A percentile compares a stretch with the other conserved stretches of the same genome.
Evolutionary conservation across 2,329 filamentous ascomycete genomes (phyloP).

Genomic region (Trichoderma semiorbis): DNA sequence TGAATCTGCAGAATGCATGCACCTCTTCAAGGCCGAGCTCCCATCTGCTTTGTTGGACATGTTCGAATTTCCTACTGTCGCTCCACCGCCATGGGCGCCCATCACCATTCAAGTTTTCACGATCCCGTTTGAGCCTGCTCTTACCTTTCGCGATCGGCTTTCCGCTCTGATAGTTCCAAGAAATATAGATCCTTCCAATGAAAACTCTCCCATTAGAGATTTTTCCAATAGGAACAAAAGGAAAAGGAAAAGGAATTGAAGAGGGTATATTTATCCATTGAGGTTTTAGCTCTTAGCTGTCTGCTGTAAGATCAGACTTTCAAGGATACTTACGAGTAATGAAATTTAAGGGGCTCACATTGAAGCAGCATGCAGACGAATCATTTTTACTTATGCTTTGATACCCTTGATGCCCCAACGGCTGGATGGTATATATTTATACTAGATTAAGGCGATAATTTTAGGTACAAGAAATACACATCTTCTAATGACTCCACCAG

Average conservation of each 20-base stretch:
- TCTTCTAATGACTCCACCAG: neutral
- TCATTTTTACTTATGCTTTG: neutral
- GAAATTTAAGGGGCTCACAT: neutral
- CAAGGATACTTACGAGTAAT: neutral
- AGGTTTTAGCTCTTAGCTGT: neutral
- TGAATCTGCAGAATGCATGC: neutral
- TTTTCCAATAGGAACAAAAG: neutral
- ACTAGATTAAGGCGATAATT: neutral
- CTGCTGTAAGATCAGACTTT: neutral
- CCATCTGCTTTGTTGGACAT: neutral
- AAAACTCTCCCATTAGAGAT: too few species aligned
- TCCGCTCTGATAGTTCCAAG: neutral
- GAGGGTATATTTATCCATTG: neutral
- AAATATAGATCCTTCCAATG: neutral
- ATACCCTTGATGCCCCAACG: neutral
- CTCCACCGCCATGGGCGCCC: neutral
- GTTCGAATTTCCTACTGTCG: neutral
- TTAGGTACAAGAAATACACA: neutral
- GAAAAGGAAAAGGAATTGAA: neutral
- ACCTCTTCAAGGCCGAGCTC: conserved; percentile 10
- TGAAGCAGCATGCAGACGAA: neutral
- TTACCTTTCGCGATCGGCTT: conserved; percentile 10
- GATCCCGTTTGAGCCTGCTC: neutral
- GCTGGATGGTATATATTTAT: neutral
- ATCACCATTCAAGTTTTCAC: neutral